Conservation (phyloP, 129 eudicot genomes). For the Sambucus nigra region DNA sequence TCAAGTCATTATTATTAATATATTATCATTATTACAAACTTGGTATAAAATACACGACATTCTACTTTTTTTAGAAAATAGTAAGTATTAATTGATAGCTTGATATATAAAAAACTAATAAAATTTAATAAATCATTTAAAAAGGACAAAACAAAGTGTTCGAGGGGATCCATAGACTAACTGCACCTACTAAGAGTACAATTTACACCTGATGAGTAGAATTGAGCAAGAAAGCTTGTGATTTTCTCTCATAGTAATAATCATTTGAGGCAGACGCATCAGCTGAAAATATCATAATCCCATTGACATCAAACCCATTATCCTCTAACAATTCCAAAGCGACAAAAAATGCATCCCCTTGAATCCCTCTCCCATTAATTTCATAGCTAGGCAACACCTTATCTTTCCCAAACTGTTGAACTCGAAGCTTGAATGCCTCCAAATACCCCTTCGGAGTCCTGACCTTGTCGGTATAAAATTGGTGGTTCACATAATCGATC, state of each 20-base stretch:
- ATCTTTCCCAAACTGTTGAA: slow-evolving; percentile 24
- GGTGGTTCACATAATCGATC: slow-evolving; percentile 57
- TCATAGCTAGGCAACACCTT: slow-evolving; percentile 66
- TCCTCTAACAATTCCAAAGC: slow-evolving; percentile 36
- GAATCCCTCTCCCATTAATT: slow-evolving; percentile 69
- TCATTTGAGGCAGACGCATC: slow-evolving; percentile 48
- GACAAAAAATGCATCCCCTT: slow-evolving; percentile 58
- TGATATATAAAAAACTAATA: no score
- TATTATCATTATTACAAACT: no score
- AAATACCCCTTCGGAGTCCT: slow-evolving; percentile 35
- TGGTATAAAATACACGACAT: no score
- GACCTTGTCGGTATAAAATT: slow-evolving; percentile 62
- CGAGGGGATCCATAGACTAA: no score
- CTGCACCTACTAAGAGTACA: no score
- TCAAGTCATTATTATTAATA: no score
- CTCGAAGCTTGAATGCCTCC: slow-evolving; percentile 29
- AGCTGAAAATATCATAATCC: slow-evolving; percentile 67
- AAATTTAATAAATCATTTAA: no score
- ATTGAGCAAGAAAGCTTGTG: slow-evolving; percentile 57
- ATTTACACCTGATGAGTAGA: no score
- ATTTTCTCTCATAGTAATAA: slow-evolving; percentile 41
- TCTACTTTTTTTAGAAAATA: no score
- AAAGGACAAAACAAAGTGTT: no score
- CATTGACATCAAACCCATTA: slow-evolving; percentile 43
- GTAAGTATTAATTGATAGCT: no score